phyloP scores from a whole-genome alignment of 179 eudicot species.

The Actinidia polygama region DNA sequence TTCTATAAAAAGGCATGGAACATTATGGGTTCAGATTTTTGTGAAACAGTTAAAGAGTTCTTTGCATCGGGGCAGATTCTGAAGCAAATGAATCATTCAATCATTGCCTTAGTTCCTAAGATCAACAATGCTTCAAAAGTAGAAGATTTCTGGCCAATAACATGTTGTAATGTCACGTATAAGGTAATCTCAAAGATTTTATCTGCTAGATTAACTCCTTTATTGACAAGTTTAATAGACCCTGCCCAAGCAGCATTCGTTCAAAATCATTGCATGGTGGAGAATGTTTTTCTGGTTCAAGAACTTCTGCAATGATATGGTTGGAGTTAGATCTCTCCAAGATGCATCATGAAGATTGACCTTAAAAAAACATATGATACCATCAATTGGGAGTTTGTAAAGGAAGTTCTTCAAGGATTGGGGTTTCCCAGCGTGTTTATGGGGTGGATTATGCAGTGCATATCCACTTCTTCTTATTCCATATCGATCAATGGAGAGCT shows the following conservation, averaged over 20 bases:
- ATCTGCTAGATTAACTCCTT: not conserved
- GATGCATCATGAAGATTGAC: not conserved
- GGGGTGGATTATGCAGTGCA: too few species aligned
- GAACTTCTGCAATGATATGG: not conserved
- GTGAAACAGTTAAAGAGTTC: too few species aligned
- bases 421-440: too few species aligned
- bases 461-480: too few species aligned
- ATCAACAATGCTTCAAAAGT: not conserved
- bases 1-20: too few species aligned
- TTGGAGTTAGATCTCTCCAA: too few species aligned
- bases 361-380: not conserved
- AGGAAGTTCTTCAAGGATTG: not conserved
- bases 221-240: not conserved
- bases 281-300: not conserved
- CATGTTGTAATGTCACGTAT: not conserved
- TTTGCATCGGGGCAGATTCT: too few species aligned
- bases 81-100: too few species aligned
- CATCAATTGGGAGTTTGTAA: not conserved
- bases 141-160: too few species aligned
- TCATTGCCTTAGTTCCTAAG: too few species aligned
- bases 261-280: not conserved
- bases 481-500: too few species aligned
- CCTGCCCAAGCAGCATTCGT: not conserved
- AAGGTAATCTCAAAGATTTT: not conserved
- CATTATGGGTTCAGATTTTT: too few species aligned